Evolutionary conservation across 164 flowering plant genomes (phyloP), one percentile per base, ranked within the genome.

Genomic region (Warburgia ugandensis): DNA sequence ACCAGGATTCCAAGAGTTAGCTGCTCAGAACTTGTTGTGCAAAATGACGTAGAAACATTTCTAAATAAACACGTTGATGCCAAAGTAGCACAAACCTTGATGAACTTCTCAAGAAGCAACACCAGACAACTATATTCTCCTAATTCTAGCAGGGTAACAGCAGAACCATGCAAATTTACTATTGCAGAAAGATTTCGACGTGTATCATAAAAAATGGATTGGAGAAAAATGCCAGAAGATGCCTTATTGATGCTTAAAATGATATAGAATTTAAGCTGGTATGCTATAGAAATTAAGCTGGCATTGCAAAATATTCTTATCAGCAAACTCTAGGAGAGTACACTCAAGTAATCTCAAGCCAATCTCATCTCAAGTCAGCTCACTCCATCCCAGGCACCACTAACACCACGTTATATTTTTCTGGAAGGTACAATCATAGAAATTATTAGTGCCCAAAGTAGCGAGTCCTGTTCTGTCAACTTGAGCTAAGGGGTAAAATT

Each of bases 121-220:
- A 74, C 77, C 20, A 94, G 86, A 27, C 71, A 73, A 48, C 59
- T 45, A 66, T 79, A 84, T 23, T 90, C 86, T 48, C 91, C 88
- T 58, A 90, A 56, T 55, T 90, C 88, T 44, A 78, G 71, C 53
- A 77, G 69, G 29, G 94, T 82, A 17, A 86, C 94, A 21, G 94
- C 94, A 43, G 90, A 82, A 48, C 94, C 97, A 95, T 90, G 69
- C 49, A 69, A 57, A 56, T 28, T 28, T 39, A 58, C 28, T 50
- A 58, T 26, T 23, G 28, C 17, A 54, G 44, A 62, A 31, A 42
- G 29, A 23, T n/a, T n/a, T n/a, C n/a, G n/a, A n/a, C n/a, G n/a
- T n/a, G n/a, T n/a, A n/a, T n/a, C n/a, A n/a, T n/a, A n/a, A n/a
- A n/a, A n/a, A n/a, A n/a, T n/a, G n/a, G n/a, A n/a, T n/a, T n/a